Evolutionary conservation across 148 eudicot species (phyloP), one percentile per base, ranked within the genome.

Genomic region (Amaranthus palmeri): DNA sequence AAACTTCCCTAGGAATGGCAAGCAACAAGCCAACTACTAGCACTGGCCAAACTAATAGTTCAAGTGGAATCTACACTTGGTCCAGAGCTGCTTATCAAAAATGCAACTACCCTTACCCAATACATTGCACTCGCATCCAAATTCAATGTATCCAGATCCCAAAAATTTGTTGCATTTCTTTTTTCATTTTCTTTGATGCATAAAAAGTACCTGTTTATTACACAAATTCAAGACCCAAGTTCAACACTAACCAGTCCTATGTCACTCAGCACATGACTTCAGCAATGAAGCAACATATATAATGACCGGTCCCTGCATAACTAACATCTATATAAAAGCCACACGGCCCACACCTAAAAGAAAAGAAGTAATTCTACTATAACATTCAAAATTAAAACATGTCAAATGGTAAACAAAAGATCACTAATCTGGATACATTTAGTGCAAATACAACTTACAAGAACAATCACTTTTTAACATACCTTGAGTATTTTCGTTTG

Each of bases 401-500:
- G 10, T 17, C 7, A 14, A 36, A 11, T 45, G 43, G 68, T 3
- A 41, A 18, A 2, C 25, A 52, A 10, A 10, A 40, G 7, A 10
- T 3, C 10, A 15, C 36, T 25, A 25, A 1, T 25, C 36, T 25
- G 36, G 36, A 25, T 25, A 25, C 36, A 25, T 25, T 25, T 25
- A 25, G 36, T 2, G 18, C 42, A 55, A 51, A 48, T 47, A 50
- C 0, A 71, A 54, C 8, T 49, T 18, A 45, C 5, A 55, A 47
- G 41, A 4, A 67, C 18, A 67, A 44, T 12, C 11, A 62, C 36
- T 0, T 2, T 40, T 44, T 47, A 48, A 9, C 68, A 40, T 54
- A 79, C 77, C 81, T 74, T 7, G 92, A 88, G 74, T 81, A 71
- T 48, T 83, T 83, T 80, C 78, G 77, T 81, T 86, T 90, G 53